Conservation (phyloP, 2,329 filamentous ascomycete genomes). For the Penicillium sp. region DNA sequence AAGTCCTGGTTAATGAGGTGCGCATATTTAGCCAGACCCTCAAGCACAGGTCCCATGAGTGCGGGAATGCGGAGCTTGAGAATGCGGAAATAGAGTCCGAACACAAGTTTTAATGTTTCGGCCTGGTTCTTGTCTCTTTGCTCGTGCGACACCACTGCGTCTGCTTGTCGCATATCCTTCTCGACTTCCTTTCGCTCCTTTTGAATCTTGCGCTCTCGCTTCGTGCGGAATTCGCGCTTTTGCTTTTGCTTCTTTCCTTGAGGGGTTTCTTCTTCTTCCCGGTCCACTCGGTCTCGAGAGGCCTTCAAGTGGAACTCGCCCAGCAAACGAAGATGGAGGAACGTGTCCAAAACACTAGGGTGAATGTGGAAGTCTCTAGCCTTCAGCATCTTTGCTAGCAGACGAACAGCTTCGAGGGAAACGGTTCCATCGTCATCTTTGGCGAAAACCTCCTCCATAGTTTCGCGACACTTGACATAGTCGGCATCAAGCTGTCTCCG, state of each 20-base stretch:
- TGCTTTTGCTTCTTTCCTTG: slow-evolving; percentile 56
- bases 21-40: slow-evolving; percentile 85
- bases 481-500: slow-evolving; percentile 62
- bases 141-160: slow-evolving; percentile 83
- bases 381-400: slow-evolving; percentile 93
- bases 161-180: slow-evolving; percentile 86
- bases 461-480: slow-evolving; percentile 66
- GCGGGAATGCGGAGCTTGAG: slow-evolving; percentile 71
- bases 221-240: slow-evolving; percentile 79
- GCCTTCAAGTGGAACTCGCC: slow-evolving; percentile 79
- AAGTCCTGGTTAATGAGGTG: slow-evolving; percentile 99
- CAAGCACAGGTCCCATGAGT: slow-evolving; percentile 93
- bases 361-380: slow-evolving; percentile 71
- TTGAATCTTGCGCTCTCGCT: slow-evolving; percentile 69
- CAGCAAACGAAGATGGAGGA: slow-evolving; percentile 78
- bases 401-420: slow-evolving; percentile 73
- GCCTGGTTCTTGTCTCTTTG: slow-evolving; percentile 89
- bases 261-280: slow-evolving; percentile 38
- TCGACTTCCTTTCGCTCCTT: slow-evolving; percentile 81
- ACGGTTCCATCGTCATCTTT: slow-evolving; percentile 85
- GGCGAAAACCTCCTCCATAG: slow-evolving; percentile 70
- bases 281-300: slow-evolving; percentile 68
- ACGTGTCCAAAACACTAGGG: slow-evolving; percentile 79
- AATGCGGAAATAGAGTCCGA: slow-evolving; percentile 89
- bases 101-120: slow-evolving; percentile 91